Evolutionary conservation across 345 rosid species (phyloP).

Genomic region (Pistacia vera): DNA sequence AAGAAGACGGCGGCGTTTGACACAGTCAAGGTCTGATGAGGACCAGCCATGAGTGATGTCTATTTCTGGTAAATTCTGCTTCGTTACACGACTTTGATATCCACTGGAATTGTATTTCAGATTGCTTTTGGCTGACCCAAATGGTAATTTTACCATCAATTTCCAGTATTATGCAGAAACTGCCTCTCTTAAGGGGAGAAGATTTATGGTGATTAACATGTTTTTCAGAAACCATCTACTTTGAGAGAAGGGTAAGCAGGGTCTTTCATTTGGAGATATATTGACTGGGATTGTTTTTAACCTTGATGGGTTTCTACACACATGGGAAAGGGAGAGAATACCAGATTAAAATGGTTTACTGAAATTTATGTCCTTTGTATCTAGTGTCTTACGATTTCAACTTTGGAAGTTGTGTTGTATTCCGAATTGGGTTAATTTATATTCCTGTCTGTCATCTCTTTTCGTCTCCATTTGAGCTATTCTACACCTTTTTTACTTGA

Average conservation of each 20-base stretch:
- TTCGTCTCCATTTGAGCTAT: neutral
- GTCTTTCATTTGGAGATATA: neutral
- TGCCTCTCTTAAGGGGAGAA: conserved; percentile 18
- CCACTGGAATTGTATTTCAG: conserved; percentile 34
- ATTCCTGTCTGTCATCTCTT: neutral
- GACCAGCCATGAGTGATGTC: conserved; percentile 47
- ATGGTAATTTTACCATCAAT: conserved; percentile 23
- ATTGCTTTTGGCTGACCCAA: conserved; percentile 25
- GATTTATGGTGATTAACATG: conserved; percentile 21
- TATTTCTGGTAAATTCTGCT: conserved; percentile 48
- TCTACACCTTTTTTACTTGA: neutral
- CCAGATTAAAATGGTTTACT: neutral
- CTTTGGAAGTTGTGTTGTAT: neutral
- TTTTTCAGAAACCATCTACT: conserved; percentile 11
- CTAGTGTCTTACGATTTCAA: neutral
- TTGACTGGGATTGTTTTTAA: neutral
- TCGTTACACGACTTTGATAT: conserved; percentile 24
- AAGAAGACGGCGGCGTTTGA: conserved; percentile 73
- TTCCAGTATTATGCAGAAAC: conserved; percentile 28
- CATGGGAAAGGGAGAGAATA: neutral
- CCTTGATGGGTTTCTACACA: neutral
- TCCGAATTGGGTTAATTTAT: neutral
- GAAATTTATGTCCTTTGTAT: neutral
- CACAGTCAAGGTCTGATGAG: conserved; percentile 65
- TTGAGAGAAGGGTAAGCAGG: conserved; percentile 1